phyloP scores from a whole-genome alignment of 2,329 filamentous ascomycete genomes.

The Aspergillus unguis region DNA sequence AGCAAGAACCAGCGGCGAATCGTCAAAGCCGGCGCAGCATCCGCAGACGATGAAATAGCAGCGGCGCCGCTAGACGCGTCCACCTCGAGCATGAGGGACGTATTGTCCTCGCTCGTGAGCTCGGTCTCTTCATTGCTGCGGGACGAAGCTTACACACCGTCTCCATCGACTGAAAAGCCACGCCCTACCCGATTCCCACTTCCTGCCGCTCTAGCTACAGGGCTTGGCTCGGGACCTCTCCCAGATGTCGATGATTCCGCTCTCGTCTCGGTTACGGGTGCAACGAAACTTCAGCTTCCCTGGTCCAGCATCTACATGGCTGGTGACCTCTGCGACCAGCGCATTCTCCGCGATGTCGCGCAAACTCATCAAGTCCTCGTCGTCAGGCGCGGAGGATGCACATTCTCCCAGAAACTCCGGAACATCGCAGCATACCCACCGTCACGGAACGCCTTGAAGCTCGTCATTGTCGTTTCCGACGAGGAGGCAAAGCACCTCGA shows the following conservation, averaged over 20 bases:
- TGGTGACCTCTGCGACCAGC: slow-evolving; percentile 61
- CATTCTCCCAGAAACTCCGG: slow-evolving; percentile 75
- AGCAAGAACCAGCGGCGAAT: slow-evolving; percentile 20
- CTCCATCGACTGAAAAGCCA: slow-evolving; percentile 27
- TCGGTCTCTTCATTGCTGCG: slow-evolving; percentile 52
- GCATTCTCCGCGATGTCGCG: slow-evolving; percentile 52
- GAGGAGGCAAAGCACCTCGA: slow-evolving; percentile 44
- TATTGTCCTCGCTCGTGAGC: slow-evolving; percentile 47
- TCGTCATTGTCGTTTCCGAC: slow-evolving; percentile 74
- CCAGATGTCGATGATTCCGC: slow-evolving; percentile 61
- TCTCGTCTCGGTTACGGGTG: slow-evolving; percentile 29
- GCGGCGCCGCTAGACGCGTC: slow-evolving; percentile 26
- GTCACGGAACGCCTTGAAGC: slow-evolving; percentile 60
- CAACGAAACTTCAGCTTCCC: slow-evolving; percentile 51
- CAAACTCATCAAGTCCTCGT: slow-evolving; percentile 71
- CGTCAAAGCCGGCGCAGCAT: slow-evolving; percentile 18
- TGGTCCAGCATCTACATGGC: slow-evolving; percentile 72
- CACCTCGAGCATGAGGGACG: slow-evolving; percentile 37
- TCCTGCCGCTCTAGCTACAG: slow-evolving; percentile 50
- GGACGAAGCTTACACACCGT: slow-evolving; percentile 33
- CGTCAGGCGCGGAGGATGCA: slow-evolving; percentile 77
- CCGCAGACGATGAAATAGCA: slow-evolving; percentile 23
- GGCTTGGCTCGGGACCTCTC: slow-evolving; percentile 62
- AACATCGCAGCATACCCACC: slow-evolving; percentile 79
- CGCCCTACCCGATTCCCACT: slow-evolving; percentile 40